Percentiles rank a stretch among this genome's conserved stretches.
Conservation (phyloP, 2,329 filamentous ascomycete genomes). For the Pyrenochaeta sp. region DNA sequence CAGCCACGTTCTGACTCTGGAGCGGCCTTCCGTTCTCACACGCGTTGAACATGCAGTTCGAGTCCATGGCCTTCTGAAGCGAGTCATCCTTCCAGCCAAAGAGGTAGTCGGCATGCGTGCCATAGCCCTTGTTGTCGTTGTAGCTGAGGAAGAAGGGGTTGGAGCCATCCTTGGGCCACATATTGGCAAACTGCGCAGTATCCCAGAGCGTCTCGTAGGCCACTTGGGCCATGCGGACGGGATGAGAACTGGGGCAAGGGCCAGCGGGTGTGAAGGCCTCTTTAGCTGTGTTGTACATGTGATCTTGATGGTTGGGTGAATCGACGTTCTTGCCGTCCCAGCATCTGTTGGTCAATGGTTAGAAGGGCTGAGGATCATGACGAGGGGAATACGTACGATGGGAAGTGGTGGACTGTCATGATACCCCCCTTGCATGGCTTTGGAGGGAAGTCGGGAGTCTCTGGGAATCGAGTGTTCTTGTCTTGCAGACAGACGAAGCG, state of each 20-base stretch:
- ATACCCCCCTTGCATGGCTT: constrained; percentile 36
- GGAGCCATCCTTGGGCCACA: constrained; percentile 36
- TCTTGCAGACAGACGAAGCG: constrained; percentile 38
- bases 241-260: constrained; percentile 35
- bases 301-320: constrained; percentile 61
- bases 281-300: constrained; percentile 37
- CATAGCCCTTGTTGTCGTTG: constrained; percentile 37
- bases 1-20: constrained; percentile 29
- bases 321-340: constrained; percentile 70
- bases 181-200: constrained; percentile 39
- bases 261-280: constrained; percentile 30
- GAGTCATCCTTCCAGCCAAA: constrained; percentile 42
- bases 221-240: constrained; percentile 36
- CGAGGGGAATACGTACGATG: constrained; percentile 15
- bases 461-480: constrained; percentile 40
- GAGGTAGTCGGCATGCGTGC: constrained; percentile 40
- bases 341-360: constrained; percentile 55
- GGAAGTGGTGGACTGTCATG: constrained; percentile 40
- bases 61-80: constrained; percentile 37
- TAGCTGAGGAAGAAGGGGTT: constrained; percentile 39
- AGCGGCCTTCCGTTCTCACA: constrained; percentile 31
- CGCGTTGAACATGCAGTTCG: constrained; percentile 34
- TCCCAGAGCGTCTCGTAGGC: constrained; percentile 43
- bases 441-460: constrained; percentile 37
- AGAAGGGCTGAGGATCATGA: background rate